Percentiles rank a stretch among this genome's conserved stretches.
phyloP scores from a whole-genome alignment of 805 yeast genomes.

The Sugiyamaella qingdaonensis region DNA sequence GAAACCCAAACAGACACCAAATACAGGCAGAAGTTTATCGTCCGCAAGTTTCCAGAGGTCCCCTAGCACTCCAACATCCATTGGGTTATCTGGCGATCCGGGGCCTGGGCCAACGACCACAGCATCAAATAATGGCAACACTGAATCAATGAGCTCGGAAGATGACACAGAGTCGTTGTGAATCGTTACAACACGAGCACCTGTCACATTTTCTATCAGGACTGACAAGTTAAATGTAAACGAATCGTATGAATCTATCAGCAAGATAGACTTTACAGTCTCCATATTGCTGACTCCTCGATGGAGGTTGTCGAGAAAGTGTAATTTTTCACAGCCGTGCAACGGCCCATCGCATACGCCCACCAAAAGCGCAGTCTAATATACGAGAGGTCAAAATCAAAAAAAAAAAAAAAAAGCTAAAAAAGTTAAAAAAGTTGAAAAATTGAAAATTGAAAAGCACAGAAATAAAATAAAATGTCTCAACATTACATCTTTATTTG shows the following conservation, averaged over 20 bases:
- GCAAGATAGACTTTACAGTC: conserved; percentile 38
- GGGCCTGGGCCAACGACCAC: conserved; percentile 96
- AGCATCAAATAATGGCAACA: conserved; percentile 59
- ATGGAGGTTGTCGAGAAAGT: background rate
- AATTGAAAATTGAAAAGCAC: too few species aligned
- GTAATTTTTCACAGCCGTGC: background rate
- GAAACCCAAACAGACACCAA: conserved; percentile 93
- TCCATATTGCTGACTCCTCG: too few species aligned
- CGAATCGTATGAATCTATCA: conserved; percentile 93
- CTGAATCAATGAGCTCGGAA: conserved; percentile 35
- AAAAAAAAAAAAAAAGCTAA: too few species aligned
- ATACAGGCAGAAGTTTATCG: conserved; percentile 51
- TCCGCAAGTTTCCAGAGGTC: conserved; percentile 43
- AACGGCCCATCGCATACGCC: background rate
- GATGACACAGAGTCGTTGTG: conserved; percentile 54
- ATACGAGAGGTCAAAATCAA: too few species aligned
- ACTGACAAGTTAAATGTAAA: conserved; percentile 78
- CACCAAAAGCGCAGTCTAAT: too few species aligned
- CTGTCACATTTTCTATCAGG: conserved; percentile 53
- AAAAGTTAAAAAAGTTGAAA: too few species aligned
- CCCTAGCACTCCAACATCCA: conserved; percentile 72
- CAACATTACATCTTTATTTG: too few species aligned
- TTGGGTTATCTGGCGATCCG: conserved; percentile 66
- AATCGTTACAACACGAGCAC: conserved; percentile 49
- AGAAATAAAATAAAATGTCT: too few species aligned